These are phyloP conservation scores for Dalbergia oliveri DNA, from an alignment of 306 rosid species.

Conservation along the genomic window DNA sequence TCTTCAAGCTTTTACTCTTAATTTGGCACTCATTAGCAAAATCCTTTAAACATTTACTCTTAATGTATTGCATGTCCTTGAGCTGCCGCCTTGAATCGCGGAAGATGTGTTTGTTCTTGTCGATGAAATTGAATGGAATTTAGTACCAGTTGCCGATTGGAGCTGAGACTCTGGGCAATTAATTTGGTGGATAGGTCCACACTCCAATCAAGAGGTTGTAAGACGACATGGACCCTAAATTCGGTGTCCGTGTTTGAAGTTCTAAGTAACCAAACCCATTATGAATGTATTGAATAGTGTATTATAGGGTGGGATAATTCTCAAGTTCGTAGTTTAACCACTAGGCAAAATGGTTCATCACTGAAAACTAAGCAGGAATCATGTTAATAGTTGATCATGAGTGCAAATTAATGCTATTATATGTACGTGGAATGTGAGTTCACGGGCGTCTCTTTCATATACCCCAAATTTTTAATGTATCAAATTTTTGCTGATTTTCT, in stretches of 20 bases:
- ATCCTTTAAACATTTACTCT: too few species aligned
- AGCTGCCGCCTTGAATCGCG: conserved; percentile 8
- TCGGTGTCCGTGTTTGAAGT: conserved; percentile 3
- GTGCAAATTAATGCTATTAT: neutral
- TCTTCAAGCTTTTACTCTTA: too few species aligned
- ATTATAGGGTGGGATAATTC: neutral
- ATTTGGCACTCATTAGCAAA: too few species aligned
- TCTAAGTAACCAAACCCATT: neutral
- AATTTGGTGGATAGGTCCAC: conserved; percentile 8
- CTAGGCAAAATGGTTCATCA: conserved; percentile 10
- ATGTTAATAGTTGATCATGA: neutral
- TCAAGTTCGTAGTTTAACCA: neutral
- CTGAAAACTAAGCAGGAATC: conserved; percentile 23
- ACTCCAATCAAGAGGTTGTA: conserved; percentile 5
- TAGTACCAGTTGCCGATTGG: neutral
- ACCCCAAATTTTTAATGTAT: too few species aligned
- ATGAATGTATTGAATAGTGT: neutral
- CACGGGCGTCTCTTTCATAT: neutral
- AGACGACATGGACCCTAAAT: conserved; percentile 33
- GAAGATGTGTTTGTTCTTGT: conserved; percentile 29
- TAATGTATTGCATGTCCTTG: neutral
- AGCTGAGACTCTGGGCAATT: neutral
- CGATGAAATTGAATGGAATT: conserved; percentile 16
- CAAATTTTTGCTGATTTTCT: too few species aligned
- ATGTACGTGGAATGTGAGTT: neutral